Conservation (phyloP, 805 yeast species). For the Metschnikowia bowlesiae region DNA sequence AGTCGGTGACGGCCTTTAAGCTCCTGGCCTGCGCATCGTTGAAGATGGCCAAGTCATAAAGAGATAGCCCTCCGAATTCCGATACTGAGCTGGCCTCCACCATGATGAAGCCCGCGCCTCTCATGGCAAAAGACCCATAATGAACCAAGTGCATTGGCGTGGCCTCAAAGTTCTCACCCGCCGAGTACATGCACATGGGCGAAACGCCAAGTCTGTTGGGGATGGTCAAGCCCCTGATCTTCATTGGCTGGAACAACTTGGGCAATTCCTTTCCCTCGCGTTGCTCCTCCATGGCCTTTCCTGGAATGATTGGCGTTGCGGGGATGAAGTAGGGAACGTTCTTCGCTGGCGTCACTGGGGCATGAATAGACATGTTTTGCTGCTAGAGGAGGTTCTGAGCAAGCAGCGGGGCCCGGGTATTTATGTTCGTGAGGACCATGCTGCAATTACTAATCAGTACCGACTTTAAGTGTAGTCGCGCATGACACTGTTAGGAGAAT, state of each 20-base stretch:
- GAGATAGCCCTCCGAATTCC: constrained; percentile 22
- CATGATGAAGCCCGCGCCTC: constrained; percentile 57
- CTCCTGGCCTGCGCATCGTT: constrained; percentile 42
- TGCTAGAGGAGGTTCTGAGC: too few relatives aligned
- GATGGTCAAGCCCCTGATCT: constrained; percentile 36
- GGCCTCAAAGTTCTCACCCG: constrained; percentile 36
- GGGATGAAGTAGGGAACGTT: not conserved
- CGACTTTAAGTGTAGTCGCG: too few relatives aligned
- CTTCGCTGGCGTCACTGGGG: not conserved
- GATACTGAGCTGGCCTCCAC: constrained; percentile 57
- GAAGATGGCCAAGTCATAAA: constrained; percentile 25
- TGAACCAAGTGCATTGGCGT: constrained; percentile 47
- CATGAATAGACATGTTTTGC: not conserved
- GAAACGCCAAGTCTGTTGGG: constrained; percentile 43
- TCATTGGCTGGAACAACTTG: constrained; percentile 41
- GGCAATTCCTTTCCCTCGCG: constrained; percentile 10
- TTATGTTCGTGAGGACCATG: too few relatives aligned
- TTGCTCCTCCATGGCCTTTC: not conserved
- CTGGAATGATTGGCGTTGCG: not conserved
- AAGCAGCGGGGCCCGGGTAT: too few relatives aligned
- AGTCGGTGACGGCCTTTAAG: constrained; percentile 47
- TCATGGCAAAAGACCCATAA: constrained; percentile 51
- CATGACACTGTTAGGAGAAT: too few relatives aligned
- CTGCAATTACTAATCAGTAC: too few relatives aligned
- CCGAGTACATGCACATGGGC: constrained; percentile 49